phyloP scores from a whole-genome alignment of 352 stramenopile species.

The Phytopythium mirpurense region DNA sequence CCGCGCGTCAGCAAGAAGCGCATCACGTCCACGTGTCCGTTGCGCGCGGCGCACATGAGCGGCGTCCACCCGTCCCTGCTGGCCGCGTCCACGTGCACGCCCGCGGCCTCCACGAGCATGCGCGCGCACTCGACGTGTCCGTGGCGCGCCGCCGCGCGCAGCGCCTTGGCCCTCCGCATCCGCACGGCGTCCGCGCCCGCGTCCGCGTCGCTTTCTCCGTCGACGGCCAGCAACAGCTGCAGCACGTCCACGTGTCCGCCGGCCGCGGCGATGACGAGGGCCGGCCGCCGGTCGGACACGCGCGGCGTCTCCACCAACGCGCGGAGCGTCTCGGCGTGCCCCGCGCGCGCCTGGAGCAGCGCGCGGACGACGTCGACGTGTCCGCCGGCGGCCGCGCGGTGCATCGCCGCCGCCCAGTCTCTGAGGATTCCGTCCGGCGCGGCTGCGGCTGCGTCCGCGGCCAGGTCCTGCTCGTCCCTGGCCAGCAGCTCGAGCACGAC shows the following conservation, averaged over 20 bases:
- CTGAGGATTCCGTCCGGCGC: background rate
- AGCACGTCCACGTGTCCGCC: background rate
- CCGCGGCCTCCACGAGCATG: conserved; percentile 9
- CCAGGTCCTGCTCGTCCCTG: background rate
- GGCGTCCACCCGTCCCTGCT: conserved; percentile 7
- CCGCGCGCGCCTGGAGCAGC: background rate
- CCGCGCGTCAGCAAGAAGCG: background rate
- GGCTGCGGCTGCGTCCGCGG: background rate
- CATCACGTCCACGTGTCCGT: background rate
- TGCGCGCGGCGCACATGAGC: conserved; percentile 4
- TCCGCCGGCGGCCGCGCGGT: background rate
- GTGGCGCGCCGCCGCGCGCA: conserved; percentile 15
- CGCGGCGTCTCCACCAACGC: background rate
- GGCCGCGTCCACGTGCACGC: conserved; percentile 8
- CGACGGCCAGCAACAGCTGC: background rate
- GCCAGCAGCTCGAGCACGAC: conserved; percentile 3
- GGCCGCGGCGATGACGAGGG: conserved; percentile 1
- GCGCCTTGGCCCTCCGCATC: conserved; percentile 6
- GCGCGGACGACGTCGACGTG: conserved; percentile 1
- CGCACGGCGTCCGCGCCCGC: background rate
- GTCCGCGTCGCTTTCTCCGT: background rate
- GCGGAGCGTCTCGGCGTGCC: background rate
- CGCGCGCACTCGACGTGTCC: conserved; percentile 10
- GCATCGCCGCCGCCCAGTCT: background rate
- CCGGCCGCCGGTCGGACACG: background rate